Evolutionary conservation across 208 protist species (phyloP).

Genomic region (Lotmaria passim): DNA sequence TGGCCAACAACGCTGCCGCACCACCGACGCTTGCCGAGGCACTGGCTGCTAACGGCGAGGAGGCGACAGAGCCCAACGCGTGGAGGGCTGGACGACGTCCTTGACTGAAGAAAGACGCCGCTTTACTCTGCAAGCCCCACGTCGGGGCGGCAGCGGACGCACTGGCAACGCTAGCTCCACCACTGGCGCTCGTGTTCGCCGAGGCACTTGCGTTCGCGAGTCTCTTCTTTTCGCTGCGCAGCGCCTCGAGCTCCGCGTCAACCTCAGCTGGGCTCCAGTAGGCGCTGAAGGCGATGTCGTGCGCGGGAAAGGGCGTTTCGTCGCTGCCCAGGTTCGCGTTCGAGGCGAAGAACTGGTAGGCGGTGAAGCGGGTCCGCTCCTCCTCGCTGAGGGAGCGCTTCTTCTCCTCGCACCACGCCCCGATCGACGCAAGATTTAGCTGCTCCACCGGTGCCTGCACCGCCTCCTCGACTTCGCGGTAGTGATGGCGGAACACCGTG

Average conservation of each 20-base stretch:
- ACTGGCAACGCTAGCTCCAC: background rate
- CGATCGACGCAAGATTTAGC: constrained; percentile 70
- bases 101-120: constrained; percentile 72
- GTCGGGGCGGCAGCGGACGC: background rate
- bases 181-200: background rate
- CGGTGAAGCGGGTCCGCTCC: constrained; percentile 73
- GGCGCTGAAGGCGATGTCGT: constrained; percentile 69
- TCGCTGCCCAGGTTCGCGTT: constrained; percentile 26
- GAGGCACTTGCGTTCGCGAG: background rate
- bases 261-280: constrained; percentile 54
- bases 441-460: constrained; percentile 77
- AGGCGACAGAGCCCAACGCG: background rate
- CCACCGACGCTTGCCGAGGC: constrained; percentile 16
- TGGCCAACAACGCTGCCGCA: constrained; percentile 49
- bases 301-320: constrained; percentile 36
- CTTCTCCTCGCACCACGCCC: constrained; percentile 74
- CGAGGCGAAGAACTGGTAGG: constrained; percentile 69
- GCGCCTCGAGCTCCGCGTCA: constrained; percentile 29
- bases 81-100: constrained; percentile 13
- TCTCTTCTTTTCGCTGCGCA: constrained; percentile 13
- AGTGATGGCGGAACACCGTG: constrained; percentile 56
- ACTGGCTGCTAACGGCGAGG: background rate
- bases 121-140: constrained; percentile 33
- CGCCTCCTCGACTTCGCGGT: constrained; percentile 60
- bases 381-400: constrained; percentile 68